These are phyloP conservation scores for Bipolaris cookei DNA, from an alignment of 2,329 filamentous ascomycete genomes.

Conservation along the genomic window DNA sequence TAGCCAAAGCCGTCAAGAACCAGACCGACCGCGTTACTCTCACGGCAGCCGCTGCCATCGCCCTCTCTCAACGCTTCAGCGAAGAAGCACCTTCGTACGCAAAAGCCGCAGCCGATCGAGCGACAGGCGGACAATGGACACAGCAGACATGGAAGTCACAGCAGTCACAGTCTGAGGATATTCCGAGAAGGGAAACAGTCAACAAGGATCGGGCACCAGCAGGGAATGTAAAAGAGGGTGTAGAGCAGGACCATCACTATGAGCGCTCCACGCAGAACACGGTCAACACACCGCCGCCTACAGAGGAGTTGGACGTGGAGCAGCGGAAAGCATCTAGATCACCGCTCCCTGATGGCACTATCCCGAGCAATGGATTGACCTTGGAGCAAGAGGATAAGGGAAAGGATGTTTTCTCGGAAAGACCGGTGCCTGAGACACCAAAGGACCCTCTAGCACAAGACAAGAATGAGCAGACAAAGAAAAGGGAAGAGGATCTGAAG, in stretches of 20 bases:
- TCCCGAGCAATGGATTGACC: conserved; percentile 50
- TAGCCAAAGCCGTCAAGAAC: conserved; percentile 66
- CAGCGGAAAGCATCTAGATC: conserved; percentile 55
- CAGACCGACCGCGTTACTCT: conserved; percentile 68
- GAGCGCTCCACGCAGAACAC: conserved; percentile 53
- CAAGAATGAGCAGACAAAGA: conserved; percentile 19
- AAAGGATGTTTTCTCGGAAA: conserved; percentile 44
- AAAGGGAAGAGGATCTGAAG: conserved; percentile 39
- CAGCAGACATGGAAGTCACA: conserved; percentile 15
- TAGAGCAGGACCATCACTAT: conserved; percentile 61
- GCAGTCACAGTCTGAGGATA: conserved; percentile 15
- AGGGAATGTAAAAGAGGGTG: conserved; percentile 44
- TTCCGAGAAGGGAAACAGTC: conserved; percentile 42
- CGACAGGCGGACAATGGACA: conserved; percentile 24
- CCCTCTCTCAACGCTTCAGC: conserved; percentile 64
- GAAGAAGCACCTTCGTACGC: conserved; percentile 53
- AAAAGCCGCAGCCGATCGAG: conserved; percentile 29
- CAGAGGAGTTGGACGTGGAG: conserved; percentile 52
- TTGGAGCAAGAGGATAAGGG: conserved; percentile 39
- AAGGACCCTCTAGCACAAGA: conserved; percentile 46
- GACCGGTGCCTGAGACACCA: conserved; percentile 43
- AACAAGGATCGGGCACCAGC: conserved; percentile 21
- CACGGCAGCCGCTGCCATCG: conserved; percentile 66
- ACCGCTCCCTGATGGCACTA: conserved; percentile 59
- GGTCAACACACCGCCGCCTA: conserved; percentile 44